Evolutionary conservation across 805 yeast species (phyloP).

Genomic region (Starmerella davenportii): DNA sequence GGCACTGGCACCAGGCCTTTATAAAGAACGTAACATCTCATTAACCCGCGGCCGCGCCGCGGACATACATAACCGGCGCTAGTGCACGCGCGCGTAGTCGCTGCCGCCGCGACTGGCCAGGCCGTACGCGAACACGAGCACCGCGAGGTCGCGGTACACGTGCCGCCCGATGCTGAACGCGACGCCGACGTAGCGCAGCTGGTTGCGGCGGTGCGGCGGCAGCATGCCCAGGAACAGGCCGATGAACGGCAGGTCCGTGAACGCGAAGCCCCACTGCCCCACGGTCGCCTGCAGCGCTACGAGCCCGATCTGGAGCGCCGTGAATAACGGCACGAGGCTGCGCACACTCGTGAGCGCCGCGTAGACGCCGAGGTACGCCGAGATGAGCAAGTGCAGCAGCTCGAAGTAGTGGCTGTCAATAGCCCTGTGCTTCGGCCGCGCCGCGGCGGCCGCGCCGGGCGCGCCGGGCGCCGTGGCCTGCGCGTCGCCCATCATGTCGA

Average conservation of each 20-base stretch:
- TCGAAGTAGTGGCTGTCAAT: conserved; percentile 11
- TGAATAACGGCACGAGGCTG: conserved; percentile 13
- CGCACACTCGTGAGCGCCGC: conserved; percentile 13
- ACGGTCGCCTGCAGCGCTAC: conserved; percentile 15
- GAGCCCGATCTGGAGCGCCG: conserved; percentile 15
- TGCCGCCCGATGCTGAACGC: conserved; percentile 9
- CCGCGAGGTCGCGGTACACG: conserved; percentile 18
- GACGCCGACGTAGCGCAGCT: conserved; percentile 13
- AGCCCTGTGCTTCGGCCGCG: background rate
- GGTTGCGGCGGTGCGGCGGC: conserved; percentile 17
- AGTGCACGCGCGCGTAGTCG: too few species aligned
- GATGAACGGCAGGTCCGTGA: conserved; percentile 15
- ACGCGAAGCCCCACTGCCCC: conserved; percentile 14
- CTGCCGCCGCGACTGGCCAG: conserved; percentile 9
- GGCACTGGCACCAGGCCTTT: too few species aligned
- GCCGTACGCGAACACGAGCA: conserved; percentile 19
- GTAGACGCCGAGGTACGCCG: conserved; percentile 16
- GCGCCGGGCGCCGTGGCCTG: background rate
- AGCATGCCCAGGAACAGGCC: conserved; percentile 18
- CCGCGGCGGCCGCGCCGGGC: background rate
- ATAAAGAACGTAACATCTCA: too few species aligned
- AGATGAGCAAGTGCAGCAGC: conserved; percentile 13
- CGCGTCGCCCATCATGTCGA: background rate
- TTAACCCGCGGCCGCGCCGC: too few species aligned
- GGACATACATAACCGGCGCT: too few species aligned